Evolutionary conservation across 805 yeast species (phyloP).

Genomic region (Metschnikowia bowlesiae): DNA sequence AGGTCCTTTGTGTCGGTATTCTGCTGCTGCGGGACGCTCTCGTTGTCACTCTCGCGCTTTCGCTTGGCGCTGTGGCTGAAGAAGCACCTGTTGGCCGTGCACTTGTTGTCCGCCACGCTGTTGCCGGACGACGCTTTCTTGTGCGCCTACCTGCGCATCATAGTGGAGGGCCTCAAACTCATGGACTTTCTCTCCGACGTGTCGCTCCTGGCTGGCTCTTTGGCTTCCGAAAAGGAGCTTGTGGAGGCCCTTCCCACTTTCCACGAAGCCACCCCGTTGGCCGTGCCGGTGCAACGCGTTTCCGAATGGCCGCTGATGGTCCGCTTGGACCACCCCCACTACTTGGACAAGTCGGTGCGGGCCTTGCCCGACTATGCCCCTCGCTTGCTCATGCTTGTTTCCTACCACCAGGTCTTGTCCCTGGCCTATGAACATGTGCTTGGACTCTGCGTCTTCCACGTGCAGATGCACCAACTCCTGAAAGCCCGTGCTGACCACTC

Average conservation of each 20-base stretch:
- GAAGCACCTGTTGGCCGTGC: slow-evolving; percentile 35
- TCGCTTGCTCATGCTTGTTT: slow-evolving; percentile 19
- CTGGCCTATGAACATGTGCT: slow-evolving; percentile 43
- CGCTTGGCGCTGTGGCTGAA: slow-evolving; percentile 47
- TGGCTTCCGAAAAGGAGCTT: slow-evolving; percentile 1
- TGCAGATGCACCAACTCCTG: slow-evolving; percentile 1
- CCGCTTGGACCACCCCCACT: not conserved
- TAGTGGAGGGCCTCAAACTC: slow-evolving; percentile 49
- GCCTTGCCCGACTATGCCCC: not conserved
- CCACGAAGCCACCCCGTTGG: not conserved
- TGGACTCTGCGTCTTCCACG: slow-evolving; percentile 1
- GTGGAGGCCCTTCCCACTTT: not conserved
- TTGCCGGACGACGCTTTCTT: slow-evolving; percentile 24
- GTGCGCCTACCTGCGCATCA: slow-evolving; percentile 41
- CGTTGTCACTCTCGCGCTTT: slow-evolving; percentile 48
- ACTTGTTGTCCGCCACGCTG: slow-evolving; percentile 12
- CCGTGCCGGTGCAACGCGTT: not conserved
- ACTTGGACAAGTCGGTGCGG: not conserved
- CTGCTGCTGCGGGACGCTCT: slow-evolving; percentile 48
- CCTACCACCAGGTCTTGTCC: slow-evolving; percentile 49
- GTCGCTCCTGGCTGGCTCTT: not conserved
- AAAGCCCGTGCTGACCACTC: not conserved
- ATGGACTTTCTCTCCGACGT: slow-evolving; percentile 30
- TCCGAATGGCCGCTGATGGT: not conserved
- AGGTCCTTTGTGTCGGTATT: slow-evolving; percentile 47